Percentiles rank a stretch among this genome's conserved stretches.
Conservation (phyloP, 2,329 filamentous ascomycete genomes). For the Phoma sp. region DNA sequence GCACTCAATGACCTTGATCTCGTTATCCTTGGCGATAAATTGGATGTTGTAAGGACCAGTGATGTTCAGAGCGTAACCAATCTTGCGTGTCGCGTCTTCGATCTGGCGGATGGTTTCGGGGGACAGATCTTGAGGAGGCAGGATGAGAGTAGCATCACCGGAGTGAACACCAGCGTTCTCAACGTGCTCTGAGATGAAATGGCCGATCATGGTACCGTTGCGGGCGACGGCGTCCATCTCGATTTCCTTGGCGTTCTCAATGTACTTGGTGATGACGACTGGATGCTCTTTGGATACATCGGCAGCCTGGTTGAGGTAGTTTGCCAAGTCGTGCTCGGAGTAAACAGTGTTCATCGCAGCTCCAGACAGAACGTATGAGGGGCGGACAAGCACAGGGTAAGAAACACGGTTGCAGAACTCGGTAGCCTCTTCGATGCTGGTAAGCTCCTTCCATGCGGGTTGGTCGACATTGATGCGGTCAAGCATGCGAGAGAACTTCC, state of each 20-base stretch:
- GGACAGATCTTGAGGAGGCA: conserved; percentile 92
- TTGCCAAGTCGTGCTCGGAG: conserved; percentile 88
- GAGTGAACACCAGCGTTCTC: conserved; percentile 99
- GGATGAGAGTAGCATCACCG: conserved; percentile 92
- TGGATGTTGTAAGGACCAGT: conserved; percentile 99
- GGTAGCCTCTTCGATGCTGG: conserved; percentile 88
- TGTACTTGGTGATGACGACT: conserved; percentile 99
- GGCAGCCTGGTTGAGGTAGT: conserved; percentile 86
- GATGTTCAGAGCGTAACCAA: conserved; percentile 90
- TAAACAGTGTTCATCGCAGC: conserved; percentile 99
- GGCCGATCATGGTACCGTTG: conserved; percentile 86
- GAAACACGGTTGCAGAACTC: conserved; percentile 86
- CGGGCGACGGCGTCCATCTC: conserved; percentile 98
- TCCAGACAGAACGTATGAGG: conserved; percentile 95
- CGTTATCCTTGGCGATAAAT: conserved; percentile 99
- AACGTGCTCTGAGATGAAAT: conserved; percentile 98
- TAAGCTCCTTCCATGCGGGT: conserved; percentile 97
- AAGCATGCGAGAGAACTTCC: conserved; percentile 98
- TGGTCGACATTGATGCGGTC: conserved; percentile 95
- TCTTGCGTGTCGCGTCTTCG: conserved; percentile 93
- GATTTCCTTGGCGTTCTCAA: conserved; percentile 98
- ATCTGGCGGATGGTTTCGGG: conserved; percentile 88
- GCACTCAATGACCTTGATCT: conserved; percentile 99
- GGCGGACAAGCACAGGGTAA: conserved; percentile 93
- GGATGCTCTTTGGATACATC: conserved; percentile 95